Conservation (phyloP, 345 rosid species). For the Pistacia integerrima region DNA sequence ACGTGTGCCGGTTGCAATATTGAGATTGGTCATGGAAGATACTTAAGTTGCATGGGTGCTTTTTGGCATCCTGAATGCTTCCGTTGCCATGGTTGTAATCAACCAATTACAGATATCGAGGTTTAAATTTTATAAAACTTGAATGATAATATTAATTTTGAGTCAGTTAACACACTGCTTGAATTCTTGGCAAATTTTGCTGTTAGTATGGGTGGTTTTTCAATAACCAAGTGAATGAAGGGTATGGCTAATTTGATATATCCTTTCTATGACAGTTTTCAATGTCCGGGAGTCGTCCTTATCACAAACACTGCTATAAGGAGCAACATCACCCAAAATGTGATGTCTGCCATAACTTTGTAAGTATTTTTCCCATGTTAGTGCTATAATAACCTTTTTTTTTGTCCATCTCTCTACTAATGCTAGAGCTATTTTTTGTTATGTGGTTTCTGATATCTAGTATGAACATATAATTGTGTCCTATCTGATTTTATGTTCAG, state of each 20-base stretch:
- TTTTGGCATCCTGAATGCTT: slow-evolving; percentile 95
- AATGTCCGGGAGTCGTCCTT: slow-evolving; percentile 67
- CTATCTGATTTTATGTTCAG: not conserved
- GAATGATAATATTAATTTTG: slow-evolving; percentile 9
- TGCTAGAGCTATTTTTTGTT: not conserved
- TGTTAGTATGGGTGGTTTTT: not conserved
- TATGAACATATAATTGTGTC: not conserved
- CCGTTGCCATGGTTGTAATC: slow-evolving; percentile 68
- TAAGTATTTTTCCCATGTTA: slow-evolving; percentile 43
- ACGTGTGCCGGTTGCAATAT: slow-evolving; percentile 69
- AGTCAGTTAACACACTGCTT: slow-evolving; percentile 13
- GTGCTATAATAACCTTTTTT: not conserved
- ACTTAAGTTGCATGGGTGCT: slow-evolving; percentile 69
- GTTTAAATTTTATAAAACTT: slow-evolving; percentile 33
- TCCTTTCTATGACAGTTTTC: slow-evolving; percentile 50
- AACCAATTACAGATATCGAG: slow-evolving; percentile 76
- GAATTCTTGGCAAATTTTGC: slow-evolving; percentile 11
- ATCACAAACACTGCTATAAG: slow-evolving; percentile 86
- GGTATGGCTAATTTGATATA: slow-evolving; percentile 22
- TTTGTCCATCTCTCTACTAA: not conserved
- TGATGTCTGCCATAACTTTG: slow-evolving; percentile 84
- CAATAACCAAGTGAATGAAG: not conserved
- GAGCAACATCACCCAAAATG: slow-evolving; percentile 85
- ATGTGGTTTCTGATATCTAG: not conserved
- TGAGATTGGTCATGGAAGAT: slow-evolving; percentile 75